Percentiles rank a stretch among this genome's conserved stretches.
Evolutionary conservation across 2,329 filamentous ascomycete genomes (phyloP).

Genomic region (Sporothrix phasma): DNA sequence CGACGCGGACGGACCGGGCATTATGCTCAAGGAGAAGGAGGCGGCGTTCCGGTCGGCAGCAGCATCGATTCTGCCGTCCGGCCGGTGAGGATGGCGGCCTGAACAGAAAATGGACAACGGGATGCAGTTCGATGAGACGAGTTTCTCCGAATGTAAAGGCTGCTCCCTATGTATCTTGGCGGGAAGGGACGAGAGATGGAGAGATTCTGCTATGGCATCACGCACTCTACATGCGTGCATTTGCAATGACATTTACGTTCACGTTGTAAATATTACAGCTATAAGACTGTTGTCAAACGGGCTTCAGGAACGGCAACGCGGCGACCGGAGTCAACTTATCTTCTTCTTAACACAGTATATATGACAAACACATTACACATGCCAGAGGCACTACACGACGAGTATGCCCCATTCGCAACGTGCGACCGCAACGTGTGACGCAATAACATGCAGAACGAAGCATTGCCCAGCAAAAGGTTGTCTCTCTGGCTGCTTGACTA

Average conservation of each 20-base stretch:
- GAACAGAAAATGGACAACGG: too few species aligned
- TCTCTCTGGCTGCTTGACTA: not conserved
- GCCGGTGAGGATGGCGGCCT: not conserved
- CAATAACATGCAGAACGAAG: not conserved
- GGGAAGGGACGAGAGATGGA: not conserved
- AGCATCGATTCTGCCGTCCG: constrained; percentile 6
- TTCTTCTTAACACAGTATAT: not conserved
- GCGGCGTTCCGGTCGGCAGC: constrained; percentile 9
- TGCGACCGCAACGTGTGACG: too few species aligned
- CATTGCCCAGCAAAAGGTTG: not conserved
- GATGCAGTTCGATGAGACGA: too few species aligned
- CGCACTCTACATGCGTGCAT: not conserved
- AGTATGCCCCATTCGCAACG: too few species aligned
- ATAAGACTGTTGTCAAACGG: not conserved
- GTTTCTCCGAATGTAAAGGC: too few species aligned
- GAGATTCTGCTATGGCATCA: not conserved
- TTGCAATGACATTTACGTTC: not conserved
- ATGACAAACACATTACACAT: too few species aligned
- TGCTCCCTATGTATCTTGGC: not conserved
- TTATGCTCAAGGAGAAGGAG: constrained; percentile 16
- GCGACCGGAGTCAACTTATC: not conserved
- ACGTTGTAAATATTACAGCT: not conserved
- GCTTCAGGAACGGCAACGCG: not conserved
- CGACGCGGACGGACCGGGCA: not conserved
- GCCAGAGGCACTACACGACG: too few species aligned